Conservation (phyloP, 148 eudicot genomes). For the Fallopia convolvulus region DNA sequence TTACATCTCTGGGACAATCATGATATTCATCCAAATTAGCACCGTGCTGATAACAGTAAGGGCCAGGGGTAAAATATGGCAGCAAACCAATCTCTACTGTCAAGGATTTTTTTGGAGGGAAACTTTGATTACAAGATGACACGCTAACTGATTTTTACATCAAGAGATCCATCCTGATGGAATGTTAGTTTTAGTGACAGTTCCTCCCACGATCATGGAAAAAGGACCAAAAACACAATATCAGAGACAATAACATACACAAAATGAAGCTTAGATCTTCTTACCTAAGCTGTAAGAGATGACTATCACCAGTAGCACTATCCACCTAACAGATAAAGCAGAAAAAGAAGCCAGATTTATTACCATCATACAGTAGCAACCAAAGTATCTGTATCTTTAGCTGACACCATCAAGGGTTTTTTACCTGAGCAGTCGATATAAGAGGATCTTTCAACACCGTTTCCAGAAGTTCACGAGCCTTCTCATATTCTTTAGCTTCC, state of each 20-base stretch:
- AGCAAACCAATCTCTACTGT: neutral
- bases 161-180: neutral
- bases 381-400: neutral
- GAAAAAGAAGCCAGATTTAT: constrained; percentile 10
- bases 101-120: neutral
- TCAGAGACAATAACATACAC: neutral
- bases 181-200: neutral
- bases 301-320: constrained; percentile 62
- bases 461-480: constrained; percentile 81
- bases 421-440: constrained; percentile 68
- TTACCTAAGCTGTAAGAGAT: constrained; percentile 93
- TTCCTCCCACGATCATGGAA: neutral
- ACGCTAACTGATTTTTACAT: neutral
- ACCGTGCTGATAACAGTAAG: neutral
- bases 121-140: neutral
- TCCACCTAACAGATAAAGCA: constrained; percentile 48
- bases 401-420: neutral
- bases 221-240: neutral
- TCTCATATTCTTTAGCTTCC: constrained; percentile 75
- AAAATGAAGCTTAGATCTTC: neutral
- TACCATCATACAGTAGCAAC: neutral
- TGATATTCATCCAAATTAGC: neutral
- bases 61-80: neutral
- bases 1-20: neutral
- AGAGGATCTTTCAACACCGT: constrained; percentile 79